These are phyloP conservation scores for Anisodus tanguticus DNA, from an alignment of 257 asterid genomes.

Conservation along the genomic window DNA sequence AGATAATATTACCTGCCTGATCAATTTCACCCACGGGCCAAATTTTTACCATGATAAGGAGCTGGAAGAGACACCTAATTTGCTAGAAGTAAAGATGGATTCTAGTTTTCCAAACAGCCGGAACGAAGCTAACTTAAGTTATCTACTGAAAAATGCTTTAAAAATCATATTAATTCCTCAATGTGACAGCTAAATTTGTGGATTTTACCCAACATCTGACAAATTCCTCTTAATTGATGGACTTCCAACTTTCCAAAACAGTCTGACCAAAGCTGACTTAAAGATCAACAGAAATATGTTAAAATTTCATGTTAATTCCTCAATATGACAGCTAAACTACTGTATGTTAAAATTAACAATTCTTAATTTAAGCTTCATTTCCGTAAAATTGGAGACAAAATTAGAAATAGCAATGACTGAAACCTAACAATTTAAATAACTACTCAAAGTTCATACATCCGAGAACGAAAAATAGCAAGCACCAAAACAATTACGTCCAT, in stretches of 20 bases:
- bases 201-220: neutral
- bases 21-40: neutral
- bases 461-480: neutral
- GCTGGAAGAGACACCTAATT: neutral
- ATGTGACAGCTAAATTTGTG: neutral
- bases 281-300: neutral
- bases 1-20: neutral
- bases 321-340: neutral
- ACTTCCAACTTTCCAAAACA: neutral
- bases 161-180: neutral
- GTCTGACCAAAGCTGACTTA: neutral
- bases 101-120: neutral
- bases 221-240: slow-evolving; percentile 20
- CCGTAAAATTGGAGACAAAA: neutral
- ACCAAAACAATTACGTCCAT: no score
- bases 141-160: neutral
- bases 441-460: neutral
- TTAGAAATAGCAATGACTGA: neutral
- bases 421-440: neutral
- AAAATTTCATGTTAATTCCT: neutral
- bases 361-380: neutral
- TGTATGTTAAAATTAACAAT: neutral
- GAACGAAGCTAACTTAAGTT: neutral
- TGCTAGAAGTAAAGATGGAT: neutral
- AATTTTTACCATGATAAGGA: neutral